Conservation (phyloP, 371 early-diverging fungal species). For the Rhizopus sp. region DNA sequence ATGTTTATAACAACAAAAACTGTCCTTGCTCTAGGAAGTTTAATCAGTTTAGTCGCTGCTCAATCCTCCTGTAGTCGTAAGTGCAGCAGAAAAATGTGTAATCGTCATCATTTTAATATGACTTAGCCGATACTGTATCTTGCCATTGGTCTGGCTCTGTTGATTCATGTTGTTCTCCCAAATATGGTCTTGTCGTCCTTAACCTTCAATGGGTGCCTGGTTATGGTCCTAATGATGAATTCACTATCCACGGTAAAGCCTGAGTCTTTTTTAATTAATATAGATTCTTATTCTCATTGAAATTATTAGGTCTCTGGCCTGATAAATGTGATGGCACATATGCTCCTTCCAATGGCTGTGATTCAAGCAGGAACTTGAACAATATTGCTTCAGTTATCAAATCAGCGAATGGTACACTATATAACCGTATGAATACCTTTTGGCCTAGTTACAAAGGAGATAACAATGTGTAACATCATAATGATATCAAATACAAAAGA, state of each 20-base stretch:
- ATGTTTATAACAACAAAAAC: too few species aligned
- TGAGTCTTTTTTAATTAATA: background rate
- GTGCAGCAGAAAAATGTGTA: too few species aligned
- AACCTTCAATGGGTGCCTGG: constrained; percentile 52
- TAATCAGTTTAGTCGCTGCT: too few species aligned
- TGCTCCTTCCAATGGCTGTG: constrained; percentile 67
- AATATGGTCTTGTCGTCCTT: constrained; percentile 66
- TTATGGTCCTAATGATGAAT: constrained; percentile 48
- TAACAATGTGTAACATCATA: constrained; percentile 18
- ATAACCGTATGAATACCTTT: constrained; percentile 61
- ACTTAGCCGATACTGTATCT: constrained; percentile 28
- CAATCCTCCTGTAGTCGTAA: too few species aligned
- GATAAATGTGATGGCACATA: constrained; percentile 67
- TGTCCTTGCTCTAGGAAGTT: too few species aligned
- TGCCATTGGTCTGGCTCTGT: constrained; percentile 43
- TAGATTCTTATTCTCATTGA: constrained; percentile 22
- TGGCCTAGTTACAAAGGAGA: constrained; percentile 78
- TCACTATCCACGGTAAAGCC: constrained; percentile 46
- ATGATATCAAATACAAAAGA: background rate
- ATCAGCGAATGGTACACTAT: constrained; percentile 36
- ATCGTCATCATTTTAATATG: too few species aligned
- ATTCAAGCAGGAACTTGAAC: constrained; percentile 54
- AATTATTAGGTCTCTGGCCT: constrained; percentile 72
- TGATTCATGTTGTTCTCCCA: constrained; percentile 71
- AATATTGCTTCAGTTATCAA: constrained; percentile 52